These are phyloP conservation scores for Kodamaea fukazawae DNA, from an alignment of 805 yeast genomes.

Conservation along the genomic window DNA sequence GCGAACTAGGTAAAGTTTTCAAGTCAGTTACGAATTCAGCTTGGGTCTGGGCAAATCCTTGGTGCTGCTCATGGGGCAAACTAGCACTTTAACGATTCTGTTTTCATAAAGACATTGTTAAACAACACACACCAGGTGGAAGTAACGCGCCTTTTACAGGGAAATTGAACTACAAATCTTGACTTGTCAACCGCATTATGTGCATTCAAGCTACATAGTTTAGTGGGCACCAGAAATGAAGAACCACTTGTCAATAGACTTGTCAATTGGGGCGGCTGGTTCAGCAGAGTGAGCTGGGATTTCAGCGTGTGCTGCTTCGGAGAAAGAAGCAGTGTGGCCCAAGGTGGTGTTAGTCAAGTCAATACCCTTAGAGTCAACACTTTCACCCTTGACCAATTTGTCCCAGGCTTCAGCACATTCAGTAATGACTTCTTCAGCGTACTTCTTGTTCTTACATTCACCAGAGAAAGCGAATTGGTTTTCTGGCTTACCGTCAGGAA, in stretches of 20 bases:
- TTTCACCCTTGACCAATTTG: conserved; percentile 47
- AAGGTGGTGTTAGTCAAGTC: conserved; percentile 76
- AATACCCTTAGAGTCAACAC: conserved; percentile 51
- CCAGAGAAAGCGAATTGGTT: conserved; percentile 77
- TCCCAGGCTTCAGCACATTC: conserved; percentile 74
- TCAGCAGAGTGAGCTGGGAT: conserved; percentile 70
- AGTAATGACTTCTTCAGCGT: conserved; percentile 57
- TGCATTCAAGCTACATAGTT: conserved; percentile 8
- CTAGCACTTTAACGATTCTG: too few species aligned
- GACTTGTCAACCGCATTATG: too few species aligned
- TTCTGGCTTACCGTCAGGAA: conserved; percentile 76
- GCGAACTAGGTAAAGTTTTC: too few species aligned
- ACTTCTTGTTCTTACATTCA: conserved; percentile 53
- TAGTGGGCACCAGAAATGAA: conserved; percentile 81
- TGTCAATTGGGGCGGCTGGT: conserved; percentile 92
- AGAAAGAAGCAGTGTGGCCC: conserved; percentile 50
- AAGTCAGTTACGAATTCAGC: too few species aligned
- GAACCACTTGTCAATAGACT: conserved; percentile 98
- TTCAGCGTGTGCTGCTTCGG: conserved; percentile 41
- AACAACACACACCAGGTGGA: too few species aligned
- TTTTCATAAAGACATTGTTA: too few species aligned
- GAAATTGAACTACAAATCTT: not conserved
- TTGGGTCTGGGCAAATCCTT: too few species aligned
- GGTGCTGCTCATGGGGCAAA: too few species aligned
- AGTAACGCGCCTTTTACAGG: too few species aligned